Conservation (phyloP, 805 yeast species). For the Saccharomycopsis lassenensis region DNA sequence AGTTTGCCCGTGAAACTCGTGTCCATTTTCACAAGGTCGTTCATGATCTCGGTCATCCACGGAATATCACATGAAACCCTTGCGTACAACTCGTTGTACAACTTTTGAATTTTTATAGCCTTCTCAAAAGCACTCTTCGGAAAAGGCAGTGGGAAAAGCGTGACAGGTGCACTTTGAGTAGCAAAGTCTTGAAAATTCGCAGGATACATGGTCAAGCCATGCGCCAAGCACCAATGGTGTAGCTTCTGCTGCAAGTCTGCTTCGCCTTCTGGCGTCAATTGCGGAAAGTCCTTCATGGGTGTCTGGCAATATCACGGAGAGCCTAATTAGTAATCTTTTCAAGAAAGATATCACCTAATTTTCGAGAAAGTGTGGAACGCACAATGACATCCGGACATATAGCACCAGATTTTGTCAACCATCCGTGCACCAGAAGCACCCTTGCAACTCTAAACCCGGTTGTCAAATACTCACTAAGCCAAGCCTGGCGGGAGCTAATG, state of each 20-base stretch:
- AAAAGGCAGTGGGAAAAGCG: slow-evolving; percentile 84
- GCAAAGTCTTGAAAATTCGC: slow-evolving; percentile 36
- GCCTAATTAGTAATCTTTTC: no score
- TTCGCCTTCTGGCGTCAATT: slow-evolving; percentile 6
- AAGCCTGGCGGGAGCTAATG: no score
- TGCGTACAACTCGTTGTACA: slow-evolving; percentile 67
- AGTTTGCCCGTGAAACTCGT: slow-evolving; percentile 73
- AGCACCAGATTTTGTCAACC: no score
- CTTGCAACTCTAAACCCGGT: no score
- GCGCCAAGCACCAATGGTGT: slow-evolving; percentile 66
- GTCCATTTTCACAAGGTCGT: slow-evolving; percentile 48
- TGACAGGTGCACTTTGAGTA: slow-evolving; percentile 69
- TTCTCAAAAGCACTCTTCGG: slow-evolving; percentile 54
- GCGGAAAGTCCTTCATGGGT: slow-evolving; percentile 8
- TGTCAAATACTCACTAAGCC: no score
- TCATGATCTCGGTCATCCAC: slow-evolving; percentile 54
- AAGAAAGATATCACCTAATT: no score
- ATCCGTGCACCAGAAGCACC: no score
- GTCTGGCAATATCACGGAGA: no score
- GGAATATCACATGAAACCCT: slow-evolving; percentile 39
- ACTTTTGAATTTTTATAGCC: slow-evolving; percentile 55
- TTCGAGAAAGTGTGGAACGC: no score
- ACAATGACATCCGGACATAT: no score
- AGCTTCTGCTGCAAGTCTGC: slow-evolving; percentile 33
- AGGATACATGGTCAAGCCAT: slow-evolving; percentile 79